Base-by-base conservation (phyloP, 148 eudicot genomes). In the Linanthus parryae region DNA sequence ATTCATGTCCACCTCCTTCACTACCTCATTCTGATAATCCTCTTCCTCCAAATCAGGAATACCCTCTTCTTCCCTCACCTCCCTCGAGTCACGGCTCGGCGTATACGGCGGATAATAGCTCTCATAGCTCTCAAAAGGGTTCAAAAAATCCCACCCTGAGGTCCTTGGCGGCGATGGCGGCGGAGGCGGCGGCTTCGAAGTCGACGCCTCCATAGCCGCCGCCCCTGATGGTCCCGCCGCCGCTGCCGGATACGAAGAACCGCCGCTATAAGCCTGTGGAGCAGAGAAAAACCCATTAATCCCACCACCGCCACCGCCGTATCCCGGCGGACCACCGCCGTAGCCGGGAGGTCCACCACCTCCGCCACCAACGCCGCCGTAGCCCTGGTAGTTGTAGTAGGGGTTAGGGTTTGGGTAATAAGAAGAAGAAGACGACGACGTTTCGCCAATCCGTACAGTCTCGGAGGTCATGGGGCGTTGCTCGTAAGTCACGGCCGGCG, bases 11-110 rank as follows among this genome's bases (percentile, higher is more conserved):
- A 87, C 87, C 57, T 92, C 85, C 58, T 92, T 88, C 11, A 92
- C 95, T 62, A 92, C 91, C 58, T 82, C 99, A 12, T 81, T 78
- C 53, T 64, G 73, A 43, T 44, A 69, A 61, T 80, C 88, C 62
- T 88, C 99, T 38, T 84, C 95, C 45, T 88, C 99, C 66, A 92
- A 82, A 37, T 92, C 99, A 14, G 99, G 96, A 18, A 92, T 92
- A 31, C 99, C 99, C 55, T 92, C 99, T 21, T 82, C 96, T 22
- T 84, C 96, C 11, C 99, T 87, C 63, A 84, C 75, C 55, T 92
- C 99, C 62, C 81, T 88, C 0, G 82, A 92, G 23, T 80, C 84
- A 13, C 73, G 57, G 56, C 92, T 85, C 0, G 88, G 80, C 10
- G 96, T 69, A 46, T 82, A 78, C 19, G 80, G 51, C 18, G 88